Percentiles rank a stretch among this genome's conserved stretches.
Evolutionary conservation across 495 filamentous ascomycete genomes (phyloP).

Genomic region (Cudoniella acicularis): DNA sequence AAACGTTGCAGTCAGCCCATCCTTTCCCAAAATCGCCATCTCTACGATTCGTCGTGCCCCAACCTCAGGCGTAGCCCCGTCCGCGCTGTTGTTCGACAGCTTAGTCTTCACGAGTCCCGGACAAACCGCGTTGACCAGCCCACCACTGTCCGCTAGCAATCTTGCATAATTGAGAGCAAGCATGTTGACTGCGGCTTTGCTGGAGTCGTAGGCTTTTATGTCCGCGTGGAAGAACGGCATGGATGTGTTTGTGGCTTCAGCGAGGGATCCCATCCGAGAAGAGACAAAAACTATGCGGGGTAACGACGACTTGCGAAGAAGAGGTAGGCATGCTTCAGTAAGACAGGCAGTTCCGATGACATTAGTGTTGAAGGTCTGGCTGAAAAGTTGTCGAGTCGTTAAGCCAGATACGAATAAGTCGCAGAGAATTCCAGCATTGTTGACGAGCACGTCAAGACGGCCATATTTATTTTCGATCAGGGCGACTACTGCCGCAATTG

Average conservation of each 20-base stretch:
- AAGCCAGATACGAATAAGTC: conserved; percentile 20
- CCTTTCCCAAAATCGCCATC: neutral
- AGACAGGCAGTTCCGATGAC: conserved; percentile 31
- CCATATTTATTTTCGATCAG: conserved; percentile 31
- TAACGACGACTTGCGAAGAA: conserved; percentile 31
- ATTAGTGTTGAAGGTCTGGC: conserved; percentile 27
- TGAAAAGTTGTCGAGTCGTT: neutral
- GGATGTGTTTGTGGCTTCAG: conserved; percentile 20
- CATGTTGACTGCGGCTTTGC: conserved; percentile 26
- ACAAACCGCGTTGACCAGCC: conserved; percentile 40
- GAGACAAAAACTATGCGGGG: conserved; percentile 33
- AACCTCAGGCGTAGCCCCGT: conserved; percentile 35
- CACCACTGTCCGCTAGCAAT: conserved; percentile 36
- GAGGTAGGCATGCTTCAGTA: conserved; percentile 36
- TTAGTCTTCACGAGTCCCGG: conserved; percentile 39
- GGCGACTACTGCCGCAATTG: conserved; percentile 34
- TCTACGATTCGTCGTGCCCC: conserved; percentile 13
- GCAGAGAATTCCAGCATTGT: conserved; percentile 47
- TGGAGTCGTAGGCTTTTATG: conserved; percentile 14
- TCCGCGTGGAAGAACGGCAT: neutral
- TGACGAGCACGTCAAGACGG: conserved; percentile 52
- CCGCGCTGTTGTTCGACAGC: conserved; percentile 40
- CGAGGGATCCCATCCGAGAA: conserved; percentile 24
- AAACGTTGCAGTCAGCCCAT: neutral
- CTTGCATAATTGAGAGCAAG: conserved; percentile 19